Percentiles rank a stretch among this genome's conserved stretches.
Evolutionary conservation across 2,329 filamentous ascomycete species (phyloP).

Genomic region (Ceratocystis smalleyi): DNA sequence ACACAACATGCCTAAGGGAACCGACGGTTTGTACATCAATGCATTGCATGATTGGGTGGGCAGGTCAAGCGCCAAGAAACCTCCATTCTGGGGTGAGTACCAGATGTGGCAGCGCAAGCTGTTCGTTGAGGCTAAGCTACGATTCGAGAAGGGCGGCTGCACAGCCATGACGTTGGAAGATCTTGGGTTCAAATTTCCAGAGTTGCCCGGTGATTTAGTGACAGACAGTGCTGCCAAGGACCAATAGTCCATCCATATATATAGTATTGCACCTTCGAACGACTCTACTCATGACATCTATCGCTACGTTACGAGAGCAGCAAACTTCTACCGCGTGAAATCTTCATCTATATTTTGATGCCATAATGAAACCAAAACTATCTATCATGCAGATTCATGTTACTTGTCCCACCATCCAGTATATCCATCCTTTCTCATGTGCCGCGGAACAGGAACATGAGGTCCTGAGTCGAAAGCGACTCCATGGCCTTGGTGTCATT

Average conservation of each 20-base stretch:
- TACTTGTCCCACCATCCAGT: not conserved
- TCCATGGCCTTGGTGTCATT: slow-evolving; percentile 84
- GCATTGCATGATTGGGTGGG: slow-evolving; percentile 47
- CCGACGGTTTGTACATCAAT: slow-evolving; percentile 57
- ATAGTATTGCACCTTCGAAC: not conserved
- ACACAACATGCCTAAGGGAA: slow-evolving; percentile 37
- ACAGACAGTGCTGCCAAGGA: not conserved
- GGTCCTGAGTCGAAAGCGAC: slow-evolving; percentile 74
- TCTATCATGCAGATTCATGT: no score
- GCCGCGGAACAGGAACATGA: slow-evolving; percentile 91
- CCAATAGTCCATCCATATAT: not conserved
- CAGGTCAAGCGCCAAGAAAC: slow-evolving; percentile 36
- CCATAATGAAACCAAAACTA: not conserved
- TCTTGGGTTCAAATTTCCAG: slow-evolving; percentile 43
- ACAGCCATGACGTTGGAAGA: slow-evolving; percentile 51
- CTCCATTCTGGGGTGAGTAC: slow-evolving; percentile 55
- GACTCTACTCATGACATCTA: not conserved
- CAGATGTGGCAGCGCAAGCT: slow-evolving; percentile 56
- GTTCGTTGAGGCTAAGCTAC: slow-evolving; percentile 53
- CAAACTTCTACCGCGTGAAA: no score
- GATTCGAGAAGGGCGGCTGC: slow-evolving; percentile 52
- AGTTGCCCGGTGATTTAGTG: slow-evolving; percentile 26
- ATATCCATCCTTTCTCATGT: slow-evolving; percentile 21
- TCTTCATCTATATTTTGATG: not conserved
- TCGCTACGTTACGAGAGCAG: no score